phyloP scores from a whole-genome alignment of 495 filamentous ascomycete genomes.

The Xylaria cubensis region DNA sequence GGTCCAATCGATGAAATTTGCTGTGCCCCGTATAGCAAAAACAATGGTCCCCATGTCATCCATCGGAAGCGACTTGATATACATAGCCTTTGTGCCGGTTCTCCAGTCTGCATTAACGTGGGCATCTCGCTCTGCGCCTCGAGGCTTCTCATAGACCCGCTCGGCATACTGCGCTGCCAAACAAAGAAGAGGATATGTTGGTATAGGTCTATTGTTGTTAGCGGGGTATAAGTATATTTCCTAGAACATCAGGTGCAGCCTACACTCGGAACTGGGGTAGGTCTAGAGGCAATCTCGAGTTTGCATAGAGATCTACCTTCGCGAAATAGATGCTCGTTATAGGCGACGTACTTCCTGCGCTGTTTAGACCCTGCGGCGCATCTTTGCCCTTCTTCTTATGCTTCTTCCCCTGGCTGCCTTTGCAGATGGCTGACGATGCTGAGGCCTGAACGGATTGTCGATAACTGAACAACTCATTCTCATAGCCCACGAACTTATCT shows the following conservation, averaged over 20 bases:
- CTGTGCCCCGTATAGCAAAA: conserved; percentile 79
- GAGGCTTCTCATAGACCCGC: conserved; percentile 70
- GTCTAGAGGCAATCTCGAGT: conserved; percentile 73
- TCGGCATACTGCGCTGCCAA: conserved; percentile 77
- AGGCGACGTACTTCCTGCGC: conserved; percentile 47
- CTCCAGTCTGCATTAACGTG: conserved; percentile 73
- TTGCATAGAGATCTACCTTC: conserved; percentile 81
- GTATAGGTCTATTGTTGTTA: conserved; percentile 60
- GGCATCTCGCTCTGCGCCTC: conserved; percentile 62
- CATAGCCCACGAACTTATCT: conserved; percentile 67
- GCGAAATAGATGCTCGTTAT: conserved; percentile 66
- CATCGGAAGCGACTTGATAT: conserved; percentile 76
- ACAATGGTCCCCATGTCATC: conserved; percentile 79
- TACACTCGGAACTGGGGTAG: conserved; percentile 71
- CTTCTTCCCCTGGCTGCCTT: conserved; percentile 36
- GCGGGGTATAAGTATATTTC: conserved; percentile 19
- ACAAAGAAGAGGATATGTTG: conserved; percentile 73
- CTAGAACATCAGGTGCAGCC: conserved; percentile 32
- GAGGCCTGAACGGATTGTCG: conserved; percentile 42
- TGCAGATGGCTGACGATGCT: conserved; percentile 21
- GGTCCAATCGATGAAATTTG: conserved; percentile 83
- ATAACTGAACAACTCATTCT: conserved; percentile 62
- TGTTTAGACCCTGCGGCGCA: conserved; percentile 43
- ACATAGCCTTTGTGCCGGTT: conserved; percentile 80
- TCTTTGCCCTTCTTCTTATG: conserved; percentile 41